Conservation (phyloP, 805 yeast species). For the Deakozyma indianensis region DNA sequence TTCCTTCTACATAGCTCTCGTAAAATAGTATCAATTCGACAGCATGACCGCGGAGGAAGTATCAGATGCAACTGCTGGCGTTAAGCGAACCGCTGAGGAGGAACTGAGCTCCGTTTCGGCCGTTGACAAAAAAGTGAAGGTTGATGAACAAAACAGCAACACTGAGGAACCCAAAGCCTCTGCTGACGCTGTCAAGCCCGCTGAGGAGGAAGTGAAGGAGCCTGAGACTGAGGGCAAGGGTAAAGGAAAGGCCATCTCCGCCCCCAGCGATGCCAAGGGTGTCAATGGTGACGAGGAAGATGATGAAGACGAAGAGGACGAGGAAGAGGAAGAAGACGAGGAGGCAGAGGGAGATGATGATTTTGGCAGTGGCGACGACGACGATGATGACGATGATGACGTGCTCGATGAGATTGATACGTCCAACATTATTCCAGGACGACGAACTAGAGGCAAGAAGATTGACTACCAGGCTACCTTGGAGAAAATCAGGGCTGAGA, state of each 20-base stretch:
- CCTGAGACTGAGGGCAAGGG: slow-evolving; percentile 11
- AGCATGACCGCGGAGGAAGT: neutral
- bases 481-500: slow-evolving; percentile 45
- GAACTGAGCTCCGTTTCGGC: neutral
- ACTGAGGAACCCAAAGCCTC: neutral
- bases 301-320: slow-evolving; percentile 30
- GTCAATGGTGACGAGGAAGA: slow-evolving; percentile 29
- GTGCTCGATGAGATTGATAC: slow-evolving; percentile 34
- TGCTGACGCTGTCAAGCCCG: slow-evolving; percentile 8
- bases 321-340: slow-evolving; percentile 53
- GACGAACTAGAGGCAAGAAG: slow-evolving; percentile 83
- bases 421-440: slow-evolving; percentile 60
- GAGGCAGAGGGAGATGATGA: slow-evolving; percentile 31
- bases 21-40: no score
- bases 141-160: neutral
- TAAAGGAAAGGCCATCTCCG: slow-evolving; percentile 17
- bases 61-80: neutral
- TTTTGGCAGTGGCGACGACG: slow-evolving; percentile 18
- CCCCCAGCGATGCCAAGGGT: no score
- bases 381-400: slow-evolving; percentile 7
- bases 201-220: slow-evolving; percentile 23
- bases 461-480: slow-evolving; percentile 78
- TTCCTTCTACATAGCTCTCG: no score
- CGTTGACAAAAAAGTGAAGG: slow-evolving; percentile 3
- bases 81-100: neutral